Evolutionary conservation across 192 early-diverging fungal species (phyloP), one percentile per base, ranked within the genome.

Genomic region (Mortierella antarctica): DNA sequence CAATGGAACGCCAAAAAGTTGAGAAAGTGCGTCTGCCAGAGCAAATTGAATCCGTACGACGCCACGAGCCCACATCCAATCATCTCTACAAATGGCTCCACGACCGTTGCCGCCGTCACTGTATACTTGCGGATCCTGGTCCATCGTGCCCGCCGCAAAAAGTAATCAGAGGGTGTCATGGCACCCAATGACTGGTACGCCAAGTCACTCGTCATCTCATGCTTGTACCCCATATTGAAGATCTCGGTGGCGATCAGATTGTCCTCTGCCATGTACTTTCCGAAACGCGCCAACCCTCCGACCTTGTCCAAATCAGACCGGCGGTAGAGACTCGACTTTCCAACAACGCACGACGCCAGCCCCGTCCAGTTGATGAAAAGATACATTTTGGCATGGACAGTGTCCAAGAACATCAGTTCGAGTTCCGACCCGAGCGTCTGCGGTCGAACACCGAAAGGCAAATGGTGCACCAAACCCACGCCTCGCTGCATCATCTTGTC

Each of bases 381-480:
- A 75, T 99, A 99, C 92, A 97, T 95, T 64, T 95, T 95, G 31
- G 96, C 96, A 71, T 99, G 98, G 45, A 92, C 92, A 17, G 96
- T 94, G 73, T 92, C 89, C 67, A 99, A 76, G 84, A 95, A 98
- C 8, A 93, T 88, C 63, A 88, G 88, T 60, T 99, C 98, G 7
- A 99, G 88, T 80, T 92, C 84, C 2, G 95, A 89, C 15, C 94
- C 94, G 74, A 94, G 91, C 8, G 89, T 89, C 20, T 84, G 71
- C 15, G 95, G 91, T 8, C 83, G 61, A 39, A 92, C 89, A 45
- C 93, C 95, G 57, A 95, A 90, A 0, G 95, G 94, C 3, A 98
- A 76, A 74, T 99, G 98, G 85, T 99, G 98, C 12, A 98, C 93
- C 10, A 99, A 89, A 17, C 98, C 98, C 20, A 98, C 90, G 14